phyloP scores from a whole-genome alignment of 441 rosid genomes.

The Pelargonium cotyledonis region DNA sequence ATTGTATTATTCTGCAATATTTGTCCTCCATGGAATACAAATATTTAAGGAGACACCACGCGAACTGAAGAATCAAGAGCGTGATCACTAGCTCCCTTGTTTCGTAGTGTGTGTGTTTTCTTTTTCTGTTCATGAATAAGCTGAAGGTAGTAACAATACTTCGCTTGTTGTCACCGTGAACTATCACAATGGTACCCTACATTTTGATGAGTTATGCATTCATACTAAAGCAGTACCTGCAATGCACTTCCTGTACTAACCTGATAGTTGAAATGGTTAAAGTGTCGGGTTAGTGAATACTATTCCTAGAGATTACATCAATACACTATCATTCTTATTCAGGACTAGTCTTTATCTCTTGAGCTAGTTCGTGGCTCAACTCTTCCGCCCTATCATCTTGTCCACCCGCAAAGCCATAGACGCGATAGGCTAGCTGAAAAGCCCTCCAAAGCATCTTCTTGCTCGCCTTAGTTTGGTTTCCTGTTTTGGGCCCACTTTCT shows the following conservation, averaged over 20 bases:
- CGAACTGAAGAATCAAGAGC: too few species aligned
- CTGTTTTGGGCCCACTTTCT: slow-evolving; percentile 13
- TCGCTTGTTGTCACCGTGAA: too few species aligned
- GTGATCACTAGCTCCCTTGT: too few species aligned
- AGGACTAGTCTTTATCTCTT: slow-evolving; percentile 37
- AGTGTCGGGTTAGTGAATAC: not conserved
- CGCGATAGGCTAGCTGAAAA: slow-evolving; percentile 46
- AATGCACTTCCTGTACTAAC: not conserved
- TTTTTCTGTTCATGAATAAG: too few species aligned
- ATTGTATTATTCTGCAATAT: too few species aligned
- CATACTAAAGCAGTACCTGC: not conserved
- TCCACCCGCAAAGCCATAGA: slow-evolving; percentile 53
- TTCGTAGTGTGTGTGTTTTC: too few species aligned
- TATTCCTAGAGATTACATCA: not conserved
- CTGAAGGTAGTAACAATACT: too few species aligned
- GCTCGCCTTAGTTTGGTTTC: slow-evolving; percentile 12
- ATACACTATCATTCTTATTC: not conserved
- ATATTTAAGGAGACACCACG: too few species aligned
- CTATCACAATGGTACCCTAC: too few species aligned
- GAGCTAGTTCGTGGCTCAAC: slow-evolving; percentile 42
- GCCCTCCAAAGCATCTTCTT: slow-evolving; percentile 49
- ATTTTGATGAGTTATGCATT: not conserved
- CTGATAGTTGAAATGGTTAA: not conserved
- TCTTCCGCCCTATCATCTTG: slow-evolving; percentile 50
- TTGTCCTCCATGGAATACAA: too few species aligned